Conservation (phyloP, 495 filamentous ascomycete genomes). For the Daldinia decipiens region DNA sequence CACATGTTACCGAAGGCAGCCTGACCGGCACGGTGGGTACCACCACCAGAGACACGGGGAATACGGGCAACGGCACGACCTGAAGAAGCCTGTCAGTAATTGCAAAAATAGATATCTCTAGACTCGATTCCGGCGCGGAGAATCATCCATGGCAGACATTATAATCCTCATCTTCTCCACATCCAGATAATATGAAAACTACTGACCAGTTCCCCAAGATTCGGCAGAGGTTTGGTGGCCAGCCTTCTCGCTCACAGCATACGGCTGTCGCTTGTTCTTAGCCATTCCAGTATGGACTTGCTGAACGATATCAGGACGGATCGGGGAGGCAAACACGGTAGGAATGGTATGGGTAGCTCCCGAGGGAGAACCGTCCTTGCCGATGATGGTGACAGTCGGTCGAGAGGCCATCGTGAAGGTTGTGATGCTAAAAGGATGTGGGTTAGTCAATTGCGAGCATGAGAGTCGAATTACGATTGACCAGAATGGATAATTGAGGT, state of each 20-base stretch:
- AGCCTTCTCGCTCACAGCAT: constrained; percentile 99
- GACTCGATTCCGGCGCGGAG: not conserved
- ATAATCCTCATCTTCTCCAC: not conserved
- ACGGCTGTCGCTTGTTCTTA: constrained; percentile 99
- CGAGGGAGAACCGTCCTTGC: constrained; percentile 89
- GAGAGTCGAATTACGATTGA: not conserved
- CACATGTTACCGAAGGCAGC: constrained; percentile 99
- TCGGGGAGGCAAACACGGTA: constrained; percentile 92
- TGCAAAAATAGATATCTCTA: not conserved
- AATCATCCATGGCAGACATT: not conserved
- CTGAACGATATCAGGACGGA: constrained; percentile 99
- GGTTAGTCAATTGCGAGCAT: constrained; percentile 28
- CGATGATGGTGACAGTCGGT: constrained; percentile 94
- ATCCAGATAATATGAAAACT: constrained; percentile 16
- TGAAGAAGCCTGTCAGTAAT: constrained; percentile 56
- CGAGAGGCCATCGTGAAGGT: constrained; percentile 83
- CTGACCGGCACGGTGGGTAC: constrained; percentile 99
- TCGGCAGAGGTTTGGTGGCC: constrained; percentile 99
- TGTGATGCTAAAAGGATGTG: constrained; percentile 33
- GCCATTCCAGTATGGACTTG: constrained; percentile 98
- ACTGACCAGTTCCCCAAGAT: constrained; percentile 99
- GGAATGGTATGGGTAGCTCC: constrained; percentile 89
- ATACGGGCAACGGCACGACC: constrained; percentile 99
- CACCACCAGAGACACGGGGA: constrained; percentile 99
- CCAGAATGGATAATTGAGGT: constrained; percentile 7